These are phyloP conservation scores for Hemileccinum rubropunctum DNA, from an alignment of 768 basidiomycete genomes.

Conservation along the genomic window DNA sequence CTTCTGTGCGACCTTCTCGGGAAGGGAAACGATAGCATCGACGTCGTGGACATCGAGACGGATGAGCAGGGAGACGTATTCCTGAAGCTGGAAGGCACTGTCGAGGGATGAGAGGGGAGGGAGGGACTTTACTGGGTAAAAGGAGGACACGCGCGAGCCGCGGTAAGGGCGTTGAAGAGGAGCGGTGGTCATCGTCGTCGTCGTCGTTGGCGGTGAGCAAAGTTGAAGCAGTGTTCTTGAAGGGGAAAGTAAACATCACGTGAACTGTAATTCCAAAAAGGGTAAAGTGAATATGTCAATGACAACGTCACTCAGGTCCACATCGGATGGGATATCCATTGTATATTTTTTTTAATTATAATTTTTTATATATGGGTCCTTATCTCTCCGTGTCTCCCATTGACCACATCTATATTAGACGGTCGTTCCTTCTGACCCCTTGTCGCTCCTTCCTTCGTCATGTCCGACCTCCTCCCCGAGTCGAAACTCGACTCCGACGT, in stretches of 20 bases:
- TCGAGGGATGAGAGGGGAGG: constrained; percentile 73
- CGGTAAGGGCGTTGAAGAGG: constrained; percentile 70
- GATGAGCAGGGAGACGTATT: constrained; percentile 88
- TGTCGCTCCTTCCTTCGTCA: constrained; percentile 11
- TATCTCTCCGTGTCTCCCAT: constrained; percentile 3
- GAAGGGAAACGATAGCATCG: constrained; percentile 73
- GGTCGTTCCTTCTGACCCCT: neutral
- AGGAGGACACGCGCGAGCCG: constrained; percentile 75
- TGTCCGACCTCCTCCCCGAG: constrained; percentile 23
- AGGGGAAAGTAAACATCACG: constrained; percentile 13
- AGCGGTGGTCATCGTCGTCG: constrained; percentile 32
- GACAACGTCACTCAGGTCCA: constrained; percentile 6
- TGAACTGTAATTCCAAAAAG: constrained; percentile 5
- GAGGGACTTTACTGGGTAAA: constrained; percentile 72
- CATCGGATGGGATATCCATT: neutral
- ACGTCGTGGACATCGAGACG: constrained; percentile 88
- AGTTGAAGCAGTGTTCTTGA: no score
- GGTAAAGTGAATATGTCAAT: neutral
- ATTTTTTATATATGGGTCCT: neutral
- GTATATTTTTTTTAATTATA: neutral
- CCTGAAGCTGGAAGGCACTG: constrained; percentile 92
- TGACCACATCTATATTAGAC: constrained; percentile 9
- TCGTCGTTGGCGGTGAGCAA: neutral
- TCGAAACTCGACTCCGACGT: constrained; percentile 23
- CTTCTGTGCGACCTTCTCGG: constrained; percentile 42